Base-by-base conservation (phyloP, 192 early-diverging fungal species). In the Pilaira anomala region DNA sequence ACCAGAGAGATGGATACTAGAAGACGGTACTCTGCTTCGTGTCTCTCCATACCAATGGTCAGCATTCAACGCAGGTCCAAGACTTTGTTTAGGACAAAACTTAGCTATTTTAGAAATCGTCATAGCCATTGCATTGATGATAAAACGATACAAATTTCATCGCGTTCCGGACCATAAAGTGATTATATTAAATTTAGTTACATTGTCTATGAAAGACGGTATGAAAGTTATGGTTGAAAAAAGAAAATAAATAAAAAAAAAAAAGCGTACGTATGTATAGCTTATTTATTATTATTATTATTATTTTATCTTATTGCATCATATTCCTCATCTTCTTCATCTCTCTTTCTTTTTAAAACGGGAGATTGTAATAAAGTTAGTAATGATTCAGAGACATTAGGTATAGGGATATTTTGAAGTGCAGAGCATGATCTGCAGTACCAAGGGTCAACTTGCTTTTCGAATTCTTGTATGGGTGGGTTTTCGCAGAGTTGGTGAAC, bases 1-100 rank as follows among this genome's bases (percentile, higher is more conserved):
- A 2, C 79, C 79, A 5, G 67, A 71, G 3, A 68, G 79, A 52
- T 81, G 79, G 79, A 58, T 81, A 9, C 41, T n/a, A 29, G 66
- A 59, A 2, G 70, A 66, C 12, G 73, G 69, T 2, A 36, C 59
- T 16, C 30, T 62, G 48, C 59, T 52, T 21, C 66, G 72, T 24
- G 16, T 40, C 5, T 66, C 73, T 12, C 73, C 74, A 13, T 58
- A 71, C 30, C 68, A 78, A 54, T 80, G 77, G 74, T 74, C 79
- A 22, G 76, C 73, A 14, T 80, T 80, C 74, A 74, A 80, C 28
- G 79, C 66, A 11, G 79, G 79, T 18, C 79, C 79, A 19, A 67
- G 79, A n/a, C 67, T 72, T 18, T 80, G 79, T 52, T 65, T 65
- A 18, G 78, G 73, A 1, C 71, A 77, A 52, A 67, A 74, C 22